Conservation (phyloP, 164 flowering plant genomes). For the grape (Vitis vinifera) region DNA sequence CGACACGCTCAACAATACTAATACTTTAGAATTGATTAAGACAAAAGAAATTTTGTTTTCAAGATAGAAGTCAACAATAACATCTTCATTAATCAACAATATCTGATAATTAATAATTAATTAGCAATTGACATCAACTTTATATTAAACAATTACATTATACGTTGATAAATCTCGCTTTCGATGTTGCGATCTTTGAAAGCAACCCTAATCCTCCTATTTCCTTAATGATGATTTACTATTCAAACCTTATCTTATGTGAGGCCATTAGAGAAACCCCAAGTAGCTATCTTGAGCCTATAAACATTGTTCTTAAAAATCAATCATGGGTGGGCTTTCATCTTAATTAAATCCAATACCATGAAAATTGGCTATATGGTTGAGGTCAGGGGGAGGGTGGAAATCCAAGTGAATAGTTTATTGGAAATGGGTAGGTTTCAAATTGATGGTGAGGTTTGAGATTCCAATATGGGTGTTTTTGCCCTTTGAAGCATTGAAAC, state of each 20-base stretch:
- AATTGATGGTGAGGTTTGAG: background rate
- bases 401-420: background rate
- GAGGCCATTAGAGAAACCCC: background rate
- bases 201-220: background rate
- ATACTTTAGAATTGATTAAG: background rate
- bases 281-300: background rate
- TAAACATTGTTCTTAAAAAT: background rate
- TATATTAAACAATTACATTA: background rate
- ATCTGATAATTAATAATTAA: background rate
- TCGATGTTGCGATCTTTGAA: background rate
- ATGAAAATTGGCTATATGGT: background rate
- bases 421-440: background rate
- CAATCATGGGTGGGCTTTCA: background rate
- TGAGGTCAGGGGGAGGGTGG: background rate
- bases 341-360: background rate
- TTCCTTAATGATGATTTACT: background rate
- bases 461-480: background rate
- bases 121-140: background rate
- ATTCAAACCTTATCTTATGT: slow-evolving; percentile 4
- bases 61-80: slow-evolving; percentile 3
- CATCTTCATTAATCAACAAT: background rate
- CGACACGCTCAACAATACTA: background rate
- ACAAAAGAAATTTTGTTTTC: background rate
- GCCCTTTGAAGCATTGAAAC: background rate
- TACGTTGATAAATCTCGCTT: background rate